Base-by-base conservation (phyloP, 164 flowering plant species). In the Amborella trichopoda region DNA sequence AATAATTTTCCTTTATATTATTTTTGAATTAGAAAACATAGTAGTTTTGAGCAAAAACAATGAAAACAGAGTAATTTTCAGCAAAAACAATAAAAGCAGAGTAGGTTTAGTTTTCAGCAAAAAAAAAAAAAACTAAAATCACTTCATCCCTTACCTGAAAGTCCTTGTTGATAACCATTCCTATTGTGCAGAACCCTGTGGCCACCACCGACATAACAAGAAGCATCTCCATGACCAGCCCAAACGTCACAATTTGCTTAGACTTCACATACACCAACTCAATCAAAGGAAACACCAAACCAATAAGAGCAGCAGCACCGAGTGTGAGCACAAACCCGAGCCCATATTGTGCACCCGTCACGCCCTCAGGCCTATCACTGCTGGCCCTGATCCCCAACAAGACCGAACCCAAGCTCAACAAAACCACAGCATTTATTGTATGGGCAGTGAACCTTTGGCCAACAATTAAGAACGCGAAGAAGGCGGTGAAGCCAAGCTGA, bases 221-320 rank as follows among this genome's bases (percentile, higher is more conserved):
- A 68, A 75, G 81, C 58, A 64, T 30, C 73, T 75, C 81, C 65
- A 78, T 21, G 8, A 78, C 84, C 43, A 78, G 22, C 0, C 61
- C 8, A 33, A 61, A 75, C 2, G 58, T 64, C 3, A 75, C 36
- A 0, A 34, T 46, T 48, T 63, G 64, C 43, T 56, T 62, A 12
- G 69, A 64, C 53, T 63, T 78, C 68, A 51, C 63, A 55, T 72
- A 72, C 2, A 49, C 38, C 48, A 75, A 42, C 63, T 78, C 80
- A 1, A 78, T 26, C 51, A 66, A 24, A 28, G 85, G 85, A 57
- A 78, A 34, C 0, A 69, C 13, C 6, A 69, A 46, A 26, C 75
- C 85, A n/a, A 66, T 66, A 9, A 75, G 56, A 1, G 54, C 68
- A 39, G 85, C 67, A 0, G 81, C 77, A 1, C 46, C 73, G 2